Evolutionary conservation across 495 filamentous ascomycete genomes (phyloP).

Genomic region (Pseudevernia furfuracea): DNA sequence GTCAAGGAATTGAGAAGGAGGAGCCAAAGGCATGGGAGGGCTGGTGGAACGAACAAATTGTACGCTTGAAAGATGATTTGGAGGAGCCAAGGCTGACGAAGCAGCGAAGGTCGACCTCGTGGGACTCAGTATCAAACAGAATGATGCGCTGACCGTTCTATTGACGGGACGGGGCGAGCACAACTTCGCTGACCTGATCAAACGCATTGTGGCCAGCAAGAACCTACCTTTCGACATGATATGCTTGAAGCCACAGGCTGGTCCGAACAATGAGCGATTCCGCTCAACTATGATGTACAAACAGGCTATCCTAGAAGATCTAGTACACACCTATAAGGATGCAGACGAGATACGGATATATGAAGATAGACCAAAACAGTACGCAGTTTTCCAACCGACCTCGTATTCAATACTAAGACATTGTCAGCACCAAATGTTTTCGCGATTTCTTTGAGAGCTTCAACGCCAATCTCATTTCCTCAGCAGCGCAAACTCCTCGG

Average conservation of each 20-base stretch:
- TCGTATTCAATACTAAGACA: constrained; percentile 20
- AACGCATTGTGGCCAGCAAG: constrained; percentile 71
- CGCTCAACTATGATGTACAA: constrained; percentile 80
- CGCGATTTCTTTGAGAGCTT: constrained; percentile 69
- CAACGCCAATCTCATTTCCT: constrained; percentile 48
- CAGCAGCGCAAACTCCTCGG: constrained; percentile 33
- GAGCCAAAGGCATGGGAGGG: constrained; percentile 79
- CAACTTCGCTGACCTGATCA: constrained; percentile 70
- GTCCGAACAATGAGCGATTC: constrained; percentile 70
- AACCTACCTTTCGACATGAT: constrained; percentile 81
- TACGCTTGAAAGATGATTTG: constrained; percentile 27
- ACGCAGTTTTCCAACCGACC: constrained; percentile 22
- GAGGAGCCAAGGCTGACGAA: constrained; percentile 29
- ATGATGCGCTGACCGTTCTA: constrained; percentile 77
- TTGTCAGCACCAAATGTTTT: constrained; percentile 61
- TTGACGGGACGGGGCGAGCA: constrained; percentile 80
- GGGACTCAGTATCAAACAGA: constrained; percentile 72
- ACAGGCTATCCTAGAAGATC: constrained; percentile 65
- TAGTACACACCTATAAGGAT: constrained; percentile 75
- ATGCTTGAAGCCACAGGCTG: constrained; percentile 77
- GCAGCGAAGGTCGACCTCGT: constrained; percentile 61
- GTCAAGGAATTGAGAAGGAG: constrained; percentile 74
- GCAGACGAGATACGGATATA: constrained; percentile 74
- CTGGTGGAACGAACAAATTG: constrained; percentile 96
- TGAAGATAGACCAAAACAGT: constrained; percentile 60